Evolutionary conservation across 2,329 filamentous ascomycete genomes (phyloP), one percentile per base, ranked within the genome.

Genomic region (Pseudocercospora macadamiae): DNA sequence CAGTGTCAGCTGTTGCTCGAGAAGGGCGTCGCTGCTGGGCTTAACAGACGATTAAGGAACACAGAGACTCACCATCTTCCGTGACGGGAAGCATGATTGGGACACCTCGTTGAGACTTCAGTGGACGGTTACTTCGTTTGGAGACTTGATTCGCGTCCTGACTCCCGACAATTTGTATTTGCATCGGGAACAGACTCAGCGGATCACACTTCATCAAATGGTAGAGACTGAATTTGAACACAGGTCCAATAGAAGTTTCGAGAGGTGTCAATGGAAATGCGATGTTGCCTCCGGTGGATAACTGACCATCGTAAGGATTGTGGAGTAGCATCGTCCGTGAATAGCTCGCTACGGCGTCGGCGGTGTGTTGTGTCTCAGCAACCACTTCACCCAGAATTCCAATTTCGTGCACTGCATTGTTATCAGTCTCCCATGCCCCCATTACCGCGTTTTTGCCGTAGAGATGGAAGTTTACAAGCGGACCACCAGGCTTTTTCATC

Each of bases 361-460:
- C 30, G 1, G 36, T 18, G 19, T 55, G 23, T 36, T 55, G 53
- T 21, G 42, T 55, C 19, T 39, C 16, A 7, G 53, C 53, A 2
- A 34, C 8, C 14, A 55, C 53, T 48, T 55, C 53, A 12, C 39
- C 53, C 10, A 55, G 9, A 21, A 56, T 25, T 1, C 54, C 54
- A 30, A 56, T 56, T 23, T 56, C 54, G 10, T 56, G 54, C 4
- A 32, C 54, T 14, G 21, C 45, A 9, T 19, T 9, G 21, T 18
- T 32, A 14, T 51, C 34, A 6, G 54, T 30, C 54, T 56, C 54
- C 21, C 36, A 34, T 7, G 54, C 19, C 8, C 54, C 54, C 44
- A 51, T 51, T 14, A 51, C 44, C 14, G 54, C 54, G 23, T 56
- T 51, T n/a, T 39, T 23, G 9, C 54, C 54, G 16, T 56, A 56